phyloP scores from a whole-genome alignment of 2,329 filamentous ascomycete genomes.

The Fonsecaea pedrosoi region DNA sequence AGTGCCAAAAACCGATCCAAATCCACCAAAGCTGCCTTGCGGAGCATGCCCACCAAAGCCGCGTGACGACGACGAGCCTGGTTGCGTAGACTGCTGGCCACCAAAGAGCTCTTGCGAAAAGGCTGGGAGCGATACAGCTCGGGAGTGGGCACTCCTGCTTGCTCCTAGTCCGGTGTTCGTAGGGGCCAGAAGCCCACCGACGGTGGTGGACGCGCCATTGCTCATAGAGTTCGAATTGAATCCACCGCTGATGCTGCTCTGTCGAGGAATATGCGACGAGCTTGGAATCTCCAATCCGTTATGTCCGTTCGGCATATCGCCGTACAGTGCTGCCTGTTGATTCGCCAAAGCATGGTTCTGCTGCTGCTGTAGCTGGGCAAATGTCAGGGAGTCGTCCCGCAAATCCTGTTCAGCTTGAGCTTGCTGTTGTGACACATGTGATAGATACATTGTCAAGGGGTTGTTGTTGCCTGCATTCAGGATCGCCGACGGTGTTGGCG shows the following conservation, averaged over 20 bases:
- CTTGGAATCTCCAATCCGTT: slow-evolving; percentile 53
- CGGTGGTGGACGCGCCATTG: slow-evolving; percentile 68
- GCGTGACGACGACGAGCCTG: slow-evolving; percentile 42
- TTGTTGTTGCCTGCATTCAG: slow-evolving; percentile 83
- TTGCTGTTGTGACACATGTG: slow-evolving; percentile 67
- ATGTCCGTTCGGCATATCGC: slow-evolving; percentile 65
- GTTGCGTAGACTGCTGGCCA: slow-evolving; percentile 45
- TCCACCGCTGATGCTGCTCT: slow-evolving; percentile 42
- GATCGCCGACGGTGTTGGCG: slow-evolving; percentile 73
- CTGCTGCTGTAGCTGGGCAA: slow-evolving; percentile 62
- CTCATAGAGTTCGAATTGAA: slow-evolving; percentile 49
- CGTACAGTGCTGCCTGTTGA: slow-evolving; percentile 83
- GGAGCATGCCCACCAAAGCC: slow-evolving; percentile 42
- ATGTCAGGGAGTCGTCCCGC: slow-evolving; percentile 49
- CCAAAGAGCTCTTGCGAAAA: slow-evolving; percentile 67
- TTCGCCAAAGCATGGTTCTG: slow-evolving; percentile 69
- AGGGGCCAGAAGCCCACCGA: slow-evolving; percentile 78
- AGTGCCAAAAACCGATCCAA: slow-evolving; percentile 65
- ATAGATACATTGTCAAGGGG: slow-evolving; percentile 90
- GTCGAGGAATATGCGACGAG: slow-evolving; percentile 53
- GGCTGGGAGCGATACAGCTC: slow-evolving; percentile 86
- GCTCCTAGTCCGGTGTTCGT: slow-evolving; percentile 63
- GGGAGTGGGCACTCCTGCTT: slow-evolving; percentile 69
- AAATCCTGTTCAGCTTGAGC: slow-evolving; percentile 73
- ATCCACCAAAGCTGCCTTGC: slow-evolving; percentile 63